A percentile compares a stretch with the other conserved stretches of the same genome.
These are phyloP conservation scores for Zygotorulaspora chibaensis DNA, from an alignment of 805 yeast species.

Conservation along the genomic window DNA sequence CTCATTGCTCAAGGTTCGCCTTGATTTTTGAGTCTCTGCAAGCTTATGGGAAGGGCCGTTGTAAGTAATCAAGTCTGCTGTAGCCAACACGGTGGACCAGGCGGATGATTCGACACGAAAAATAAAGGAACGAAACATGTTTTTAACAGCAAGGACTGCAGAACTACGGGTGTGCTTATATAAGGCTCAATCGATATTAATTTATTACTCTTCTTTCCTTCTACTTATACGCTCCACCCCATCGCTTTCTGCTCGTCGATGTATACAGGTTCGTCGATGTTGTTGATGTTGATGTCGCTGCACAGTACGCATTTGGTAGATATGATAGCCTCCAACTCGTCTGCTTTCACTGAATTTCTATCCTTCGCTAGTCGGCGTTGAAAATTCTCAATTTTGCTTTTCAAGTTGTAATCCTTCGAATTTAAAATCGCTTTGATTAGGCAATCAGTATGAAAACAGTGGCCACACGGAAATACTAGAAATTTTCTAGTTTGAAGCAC, in stretches of 20 bases:
- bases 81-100: too few species aligned
- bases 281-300: conserved; percentile 65
- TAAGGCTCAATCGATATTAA: too few species aligned
- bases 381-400: conserved; percentile 52
- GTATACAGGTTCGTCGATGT: conserved; percentile 61
- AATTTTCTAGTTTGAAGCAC: conserved; percentile 70
- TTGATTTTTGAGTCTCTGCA: too few species aligned
- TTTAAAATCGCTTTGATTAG: conserved; percentile 55
- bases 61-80: too few species aligned
- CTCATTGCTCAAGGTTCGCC: too few species aligned
- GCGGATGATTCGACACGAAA: too few species aligned
- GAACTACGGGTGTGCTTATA: not conserved
- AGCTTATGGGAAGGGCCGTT: too few species aligned
- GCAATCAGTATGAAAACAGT: conserved; percentile 87
- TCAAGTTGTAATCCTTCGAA: conserved; percentile 63
- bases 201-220: not conserved
- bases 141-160: too few species aligned
- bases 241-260: conserved; percentile 36
- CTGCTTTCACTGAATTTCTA: conserved; percentile 26
- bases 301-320: conserved; percentile 70
- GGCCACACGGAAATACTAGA: conserved; percentile 83
- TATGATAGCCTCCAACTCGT: conserved; percentile 56
- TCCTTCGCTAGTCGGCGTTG: conserved; percentile 26
- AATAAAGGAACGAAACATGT: too few species aligned
- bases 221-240: conserved; percentile 41